Percentiles rank a stretch among this genome's conserved stretches.
phyloP scores from a whole-genome alignment of 306 rosid species.

The Cicer cuneatum region DNA sequence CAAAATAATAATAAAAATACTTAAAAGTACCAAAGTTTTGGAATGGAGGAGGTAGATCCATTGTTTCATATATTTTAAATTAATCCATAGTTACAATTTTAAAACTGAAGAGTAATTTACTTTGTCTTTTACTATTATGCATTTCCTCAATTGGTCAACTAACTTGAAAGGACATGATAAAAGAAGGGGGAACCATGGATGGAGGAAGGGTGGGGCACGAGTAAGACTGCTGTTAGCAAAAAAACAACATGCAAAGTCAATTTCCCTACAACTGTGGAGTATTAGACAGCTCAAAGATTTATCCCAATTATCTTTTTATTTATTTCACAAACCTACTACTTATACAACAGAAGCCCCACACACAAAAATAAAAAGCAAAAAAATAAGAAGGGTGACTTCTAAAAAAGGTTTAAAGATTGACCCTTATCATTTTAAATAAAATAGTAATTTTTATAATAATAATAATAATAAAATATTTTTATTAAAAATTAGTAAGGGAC shows the following conservation, averaged over 20 bases:
- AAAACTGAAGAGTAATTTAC: too few species aligned
- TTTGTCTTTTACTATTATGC: background rate
- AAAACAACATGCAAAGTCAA: slow-evolving; percentile 33
- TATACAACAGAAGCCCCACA: background rate
- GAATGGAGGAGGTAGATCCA: too few species aligned
- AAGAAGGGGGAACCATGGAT: slow-evolving; percentile 31
- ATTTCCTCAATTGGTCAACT: slow-evolving; percentile 13
- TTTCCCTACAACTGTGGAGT: slow-evolving; percentile 38
- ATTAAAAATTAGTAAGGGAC: too few species aligned
- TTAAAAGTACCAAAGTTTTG: too few species aligned
- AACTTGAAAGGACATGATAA: slow-evolving; percentile 2
- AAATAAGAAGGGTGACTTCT: too few species aligned
- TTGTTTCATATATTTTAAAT: too few species aligned
- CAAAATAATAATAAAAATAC: too few species aligned
- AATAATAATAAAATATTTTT: too few species aligned
- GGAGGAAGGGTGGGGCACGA: slow-evolving; percentile 26
- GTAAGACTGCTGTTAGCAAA: slow-evolving; percentile 23
- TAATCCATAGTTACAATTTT: too few species aligned
- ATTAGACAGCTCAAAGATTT: slow-evolving; percentile 34
- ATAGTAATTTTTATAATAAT: too few species aligned
- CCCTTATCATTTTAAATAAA: too few species aligned
- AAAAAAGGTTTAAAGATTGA: too few species aligned
- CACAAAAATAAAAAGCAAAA: background rate
- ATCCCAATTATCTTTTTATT: background rate
- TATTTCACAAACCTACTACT: slow-evolving; percentile 27